Evolutionary conservation across 768 basidiomycete genomes (phyloP), one percentile per base, ranked within the genome.

Genomic region (Russula griseocarnosa): DNA sequence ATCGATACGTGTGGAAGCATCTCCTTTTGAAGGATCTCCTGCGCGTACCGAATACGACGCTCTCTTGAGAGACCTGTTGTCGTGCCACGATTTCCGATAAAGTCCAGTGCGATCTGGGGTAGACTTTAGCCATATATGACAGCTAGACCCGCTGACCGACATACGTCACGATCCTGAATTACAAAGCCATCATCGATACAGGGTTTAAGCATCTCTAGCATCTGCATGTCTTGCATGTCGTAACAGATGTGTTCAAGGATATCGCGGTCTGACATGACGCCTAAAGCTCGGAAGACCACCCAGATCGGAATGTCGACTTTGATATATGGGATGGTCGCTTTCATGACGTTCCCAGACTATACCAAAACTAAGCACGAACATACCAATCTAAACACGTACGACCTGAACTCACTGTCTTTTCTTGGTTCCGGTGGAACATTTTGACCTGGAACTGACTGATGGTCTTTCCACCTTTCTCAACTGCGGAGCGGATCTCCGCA

Each of bases 111-210:
- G 59, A 81, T 77, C 81, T 82, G 58, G 44, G 60, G 18, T 11
- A 42, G 58, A 16, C 59, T 63, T 73, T 44, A 73, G 46, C 60
- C 36, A 28, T 52, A 26, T 24, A 38, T n/a, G 42, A 50, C 44
- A 30, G 56, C 7, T 51, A 30, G 58, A 47, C 58, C 24, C 42
- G 22, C 10, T 38, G 52, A 38, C 55, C 28, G 28, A 70, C 77
- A 53, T 61, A 95, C 92, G 76, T 95, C 95, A 69, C 95, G 90
- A 69, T 95, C 94, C 75, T 98, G 97, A 69, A 98, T 95, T 63
- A 97, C 94, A 74, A 97, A 98, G 61, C 94, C 94, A 67, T 99
- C 97, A 71, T 98, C 96, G 52, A 99, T 94, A 76, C 94, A 98
- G 2, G 97, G 96, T 73, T 97, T 97, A 70, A 99, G 76, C 91